A percentile compares a stretch with the other conserved stretches of the same genome.
These are phyloP conservation scores for Psidium friedrichsthalianum DNA, from an alignment of 345 rosid species.

Conservation along the genomic window DNA sequence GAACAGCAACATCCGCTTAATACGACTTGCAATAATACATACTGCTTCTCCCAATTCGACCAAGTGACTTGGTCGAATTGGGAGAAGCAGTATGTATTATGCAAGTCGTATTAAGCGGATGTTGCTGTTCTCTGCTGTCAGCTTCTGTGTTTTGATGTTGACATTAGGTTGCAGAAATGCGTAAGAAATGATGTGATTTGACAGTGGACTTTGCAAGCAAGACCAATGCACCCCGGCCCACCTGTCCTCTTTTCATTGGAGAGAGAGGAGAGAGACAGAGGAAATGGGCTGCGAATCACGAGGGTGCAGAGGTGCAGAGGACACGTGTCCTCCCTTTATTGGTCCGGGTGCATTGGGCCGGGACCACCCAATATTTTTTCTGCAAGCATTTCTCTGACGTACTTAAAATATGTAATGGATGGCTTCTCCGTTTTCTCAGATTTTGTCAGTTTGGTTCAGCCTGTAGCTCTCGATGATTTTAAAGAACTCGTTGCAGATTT, in stretches of 20 bases:
- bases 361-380: too few species aligned
- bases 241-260: too few species aligned
- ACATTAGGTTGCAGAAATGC: background rate
- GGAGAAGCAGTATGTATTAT: too few species aligned
- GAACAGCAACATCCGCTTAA: background rate
- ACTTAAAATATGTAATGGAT: background rate
- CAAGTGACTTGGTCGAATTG: too few species aligned
- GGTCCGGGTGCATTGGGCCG: too few species aligned
- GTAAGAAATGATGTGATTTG: background rate
- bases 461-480: background rate
- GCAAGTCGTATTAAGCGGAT: background rate
- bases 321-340: too few species aligned
- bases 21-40: background rate
- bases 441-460: background rate
- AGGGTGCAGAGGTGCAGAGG: too few species aligned
- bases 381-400: background rate
- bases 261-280: too few species aligned
- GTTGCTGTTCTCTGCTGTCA: background rate
- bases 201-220: background rate
- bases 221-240: too few species aligned
- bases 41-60: too few species aligned
- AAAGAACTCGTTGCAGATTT: background rate
- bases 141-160: background rate
- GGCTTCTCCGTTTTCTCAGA: background rate
- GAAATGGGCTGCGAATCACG: too few species aligned